phyloP scores from a whole-genome alignment of 208 protist genomes.

The Crithidia expoeki region DNA sequence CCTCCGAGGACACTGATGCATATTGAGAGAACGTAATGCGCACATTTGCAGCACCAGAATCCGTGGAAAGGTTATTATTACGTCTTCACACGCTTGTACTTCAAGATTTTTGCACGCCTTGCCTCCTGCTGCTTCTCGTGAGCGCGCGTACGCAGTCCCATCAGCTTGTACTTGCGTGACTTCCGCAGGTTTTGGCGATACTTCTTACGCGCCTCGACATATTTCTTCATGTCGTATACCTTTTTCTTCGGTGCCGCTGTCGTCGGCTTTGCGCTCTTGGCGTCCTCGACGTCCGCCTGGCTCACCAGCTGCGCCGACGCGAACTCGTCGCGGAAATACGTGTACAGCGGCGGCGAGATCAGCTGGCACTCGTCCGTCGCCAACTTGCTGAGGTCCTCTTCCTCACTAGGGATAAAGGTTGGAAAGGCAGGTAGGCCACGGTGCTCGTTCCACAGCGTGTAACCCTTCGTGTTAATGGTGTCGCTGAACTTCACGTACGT shows the following conservation, averaged over 20 bases:
- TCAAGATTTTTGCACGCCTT: slow-evolving; percentile 84
- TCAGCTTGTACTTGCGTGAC: slow-evolving; percentile 85
- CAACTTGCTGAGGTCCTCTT: slow-evolving; percentile 87
- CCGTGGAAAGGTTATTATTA: no score
- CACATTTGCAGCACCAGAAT: background rate
- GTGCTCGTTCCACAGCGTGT: slow-evolving; percentile 92
- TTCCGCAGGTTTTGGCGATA: slow-evolving; percentile 87
- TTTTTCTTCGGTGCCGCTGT: slow-evolving; percentile 81
- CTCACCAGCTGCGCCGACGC: slow-evolving; percentile 80
- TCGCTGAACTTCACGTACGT: slow-evolving; percentile 92
- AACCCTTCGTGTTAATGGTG: slow-evolving; percentile 92
- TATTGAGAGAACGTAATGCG: no score
- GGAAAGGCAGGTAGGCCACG: slow-evolving; percentile 89
- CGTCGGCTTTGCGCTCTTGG: slow-evolving; percentile 85
- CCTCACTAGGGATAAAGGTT: slow-evolving; percentile 83
- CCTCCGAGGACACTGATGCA: no score
- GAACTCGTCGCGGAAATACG: slow-evolving; percentile 92
- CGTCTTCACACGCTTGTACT: slow-evolving; percentile 89
- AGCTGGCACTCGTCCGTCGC: slow-evolving; percentile 93
- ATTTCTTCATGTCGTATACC: slow-evolving; percentile 94
- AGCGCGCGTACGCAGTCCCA: slow-evolving; percentile 81
- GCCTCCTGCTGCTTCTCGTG: slow-evolving; percentile 92
- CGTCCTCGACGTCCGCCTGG: slow-evolving; percentile 91
- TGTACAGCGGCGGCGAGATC: slow-evolving; percentile 85
- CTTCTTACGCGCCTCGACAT: slow-evolving; percentile 85